These are phyloP conservation scores for Allantophomopsis lycopodina DNA, from an alignment of 2,329 filamentous ascomycete genomes.

Conservation along the genomic window DNA sequence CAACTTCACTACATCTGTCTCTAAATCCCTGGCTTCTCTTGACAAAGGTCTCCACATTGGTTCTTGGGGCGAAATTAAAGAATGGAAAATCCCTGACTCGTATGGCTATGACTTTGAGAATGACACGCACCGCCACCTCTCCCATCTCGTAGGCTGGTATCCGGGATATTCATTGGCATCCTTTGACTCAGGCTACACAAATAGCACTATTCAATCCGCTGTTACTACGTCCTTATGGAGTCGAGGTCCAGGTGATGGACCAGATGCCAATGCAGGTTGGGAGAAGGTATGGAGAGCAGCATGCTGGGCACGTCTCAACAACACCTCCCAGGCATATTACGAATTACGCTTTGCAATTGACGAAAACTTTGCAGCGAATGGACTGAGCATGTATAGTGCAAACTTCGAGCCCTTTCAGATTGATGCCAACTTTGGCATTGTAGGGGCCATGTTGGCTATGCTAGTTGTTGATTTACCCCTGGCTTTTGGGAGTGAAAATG, in stretches of 20 bases:
- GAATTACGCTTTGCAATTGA: constrained; percentile 32
- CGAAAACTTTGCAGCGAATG: constrained; percentile 34
- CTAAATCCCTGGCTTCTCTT: constrained; percentile 26
- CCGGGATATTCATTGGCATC: constrained; percentile 35
- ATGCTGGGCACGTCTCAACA: constrained; percentile 39
- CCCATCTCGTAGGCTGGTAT: constrained; percentile 40
- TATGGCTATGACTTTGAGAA: constrained; percentile 22
- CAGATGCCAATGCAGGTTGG: constrained; percentile 40
- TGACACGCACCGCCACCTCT: constrained; percentile 37
- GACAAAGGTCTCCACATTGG: constrained; percentile 35
- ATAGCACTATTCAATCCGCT: constrained; percentile 26
- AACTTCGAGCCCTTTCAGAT: constrained; percentile 37
- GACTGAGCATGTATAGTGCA: constrained; percentile 34
- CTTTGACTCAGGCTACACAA: constrained; percentile 25
- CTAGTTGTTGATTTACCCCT: constrained; percentile 32
- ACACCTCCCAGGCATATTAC: constrained; percentile 31
- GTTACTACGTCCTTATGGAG: constrained; percentile 29
- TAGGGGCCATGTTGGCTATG: constrained; percentile 34
- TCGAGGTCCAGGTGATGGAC: constrained; percentile 29
- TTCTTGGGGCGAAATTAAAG: constrained; percentile 28
- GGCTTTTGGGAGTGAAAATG: constrained; percentile 5
- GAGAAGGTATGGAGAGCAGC: constrained; percentile 42
- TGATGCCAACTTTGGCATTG: constrained; percentile 41
- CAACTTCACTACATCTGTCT: constrained; percentile 21
- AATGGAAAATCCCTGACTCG: constrained; percentile 30